These are phyloP conservation scores for Triticum turgidum DNA, from an alignment of 176 grass and related monocot species.

Conservation along the genomic window DNA sequence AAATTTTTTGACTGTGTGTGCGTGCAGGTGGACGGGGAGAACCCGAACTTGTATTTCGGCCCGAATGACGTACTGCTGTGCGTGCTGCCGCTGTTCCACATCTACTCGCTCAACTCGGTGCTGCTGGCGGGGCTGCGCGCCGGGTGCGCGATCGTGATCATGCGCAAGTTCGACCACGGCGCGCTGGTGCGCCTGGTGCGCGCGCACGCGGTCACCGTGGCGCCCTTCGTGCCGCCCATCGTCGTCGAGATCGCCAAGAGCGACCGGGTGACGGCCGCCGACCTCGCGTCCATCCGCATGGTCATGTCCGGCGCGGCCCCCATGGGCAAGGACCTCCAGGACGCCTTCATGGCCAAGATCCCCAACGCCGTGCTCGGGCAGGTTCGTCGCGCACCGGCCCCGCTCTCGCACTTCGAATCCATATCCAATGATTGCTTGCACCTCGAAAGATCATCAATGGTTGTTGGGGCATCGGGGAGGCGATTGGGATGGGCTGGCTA, in stretches of 20 bases:
- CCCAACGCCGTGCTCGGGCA: slow-evolving; percentile 84
- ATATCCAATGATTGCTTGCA: no score
- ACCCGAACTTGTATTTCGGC: slow-evolving; percentile 77
- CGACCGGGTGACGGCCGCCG: slow-evolving; percentile 44
- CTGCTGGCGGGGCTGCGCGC: slow-evolving; percentile 74
- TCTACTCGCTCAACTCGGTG: slow-evolving; percentile 97
- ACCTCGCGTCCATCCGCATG: slow-evolving; percentile 77
- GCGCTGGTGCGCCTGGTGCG: slow-evolving; percentile 76
- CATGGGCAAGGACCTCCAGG: slow-evolving; percentile 90
- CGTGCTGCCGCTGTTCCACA: slow-evolving; percentile 94
- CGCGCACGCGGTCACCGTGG: slow-evolving; percentile 60
- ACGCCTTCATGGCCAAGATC: slow-evolving; percentile 86
- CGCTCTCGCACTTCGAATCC: no score
- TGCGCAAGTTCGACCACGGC: slow-evolving; percentile 83
- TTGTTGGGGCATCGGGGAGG: not conserved
- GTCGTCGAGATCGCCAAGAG: slow-evolving; percentile 95
- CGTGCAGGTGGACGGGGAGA: slow-evolving; percentile 59
- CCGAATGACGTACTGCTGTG: slow-evolving; percentile 68
- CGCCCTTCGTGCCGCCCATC: slow-evolving; percentile 88
- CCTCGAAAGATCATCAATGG: not conserved
- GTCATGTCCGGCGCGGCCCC: slow-evolving; percentile 89
- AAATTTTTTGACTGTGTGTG: no score
- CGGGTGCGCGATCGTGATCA: slow-evolving; percentile 63
- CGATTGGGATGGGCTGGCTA: not conserved
- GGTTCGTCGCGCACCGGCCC: slow-evolving; percentile 25